Percentiles rank a stretch among this genome's conserved stretches.
Evolutionary conservation across 2,329 filamentous ascomycete species (phyloP).

Genomic region (Ascochyta koolunga): DNA sequence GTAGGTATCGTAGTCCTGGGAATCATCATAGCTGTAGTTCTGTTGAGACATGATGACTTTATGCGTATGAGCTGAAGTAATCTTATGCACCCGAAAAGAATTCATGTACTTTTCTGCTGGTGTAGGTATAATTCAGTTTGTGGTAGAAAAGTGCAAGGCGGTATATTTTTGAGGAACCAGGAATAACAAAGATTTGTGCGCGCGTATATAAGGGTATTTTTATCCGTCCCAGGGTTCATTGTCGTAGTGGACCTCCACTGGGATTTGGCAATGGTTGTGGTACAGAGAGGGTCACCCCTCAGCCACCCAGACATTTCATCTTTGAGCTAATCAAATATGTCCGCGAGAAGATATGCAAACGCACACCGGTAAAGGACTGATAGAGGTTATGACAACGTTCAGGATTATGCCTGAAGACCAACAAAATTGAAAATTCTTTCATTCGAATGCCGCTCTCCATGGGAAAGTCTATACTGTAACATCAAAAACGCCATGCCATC

Average conservation of each 20-base stretch:
- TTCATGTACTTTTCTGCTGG: too few relatives aligned
- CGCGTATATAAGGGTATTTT: background rate
- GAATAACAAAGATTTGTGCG: background rate
- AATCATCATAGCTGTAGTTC: background rate
- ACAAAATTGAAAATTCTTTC: background rate
- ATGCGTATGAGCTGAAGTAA: too few relatives aligned
- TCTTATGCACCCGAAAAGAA: too few relatives aligned
- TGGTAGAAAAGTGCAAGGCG: background rate
- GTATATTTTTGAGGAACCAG: background rate
- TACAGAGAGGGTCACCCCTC: constrained; percentile 1
- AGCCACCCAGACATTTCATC: background rate
- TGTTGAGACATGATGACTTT: background rate
- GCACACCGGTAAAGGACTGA: background rate
- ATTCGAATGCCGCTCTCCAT: constrained; percentile 11
- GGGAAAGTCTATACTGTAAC: constrained; percentile 8
- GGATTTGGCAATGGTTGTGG: background rate
- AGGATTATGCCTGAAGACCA: background rate
- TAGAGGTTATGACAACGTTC: background rate
- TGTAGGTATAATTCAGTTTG: background rate
- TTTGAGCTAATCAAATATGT: background rate
- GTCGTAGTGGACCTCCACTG: background rate
- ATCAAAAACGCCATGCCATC: constrained; percentile 13
- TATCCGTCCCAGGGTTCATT: background rate
- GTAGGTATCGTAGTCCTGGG: background rate
- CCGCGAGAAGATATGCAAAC: background rate